Conservation (phyloP, 805 yeast species). For the Starmerella bacillaris region DNA sequence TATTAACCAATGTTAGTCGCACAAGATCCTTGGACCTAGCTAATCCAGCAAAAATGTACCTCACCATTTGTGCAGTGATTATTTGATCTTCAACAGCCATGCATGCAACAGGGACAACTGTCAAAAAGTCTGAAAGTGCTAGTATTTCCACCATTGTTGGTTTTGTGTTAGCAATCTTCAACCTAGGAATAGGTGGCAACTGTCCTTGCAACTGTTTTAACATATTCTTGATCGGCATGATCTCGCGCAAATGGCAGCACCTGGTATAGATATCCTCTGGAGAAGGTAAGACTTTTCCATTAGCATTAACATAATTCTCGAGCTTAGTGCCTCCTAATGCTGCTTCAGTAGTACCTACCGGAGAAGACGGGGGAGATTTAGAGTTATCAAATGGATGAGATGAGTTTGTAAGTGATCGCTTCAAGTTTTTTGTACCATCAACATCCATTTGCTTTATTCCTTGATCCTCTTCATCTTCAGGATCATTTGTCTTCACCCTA, state of each 20-base stretch:
- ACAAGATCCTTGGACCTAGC: conserved; percentile 47
- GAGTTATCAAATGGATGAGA: conserved; percentile 1
- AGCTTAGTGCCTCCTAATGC: background rate
- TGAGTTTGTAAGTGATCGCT: background rate
- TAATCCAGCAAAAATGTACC: conserved; percentile 53
- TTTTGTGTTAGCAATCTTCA: conserved; percentile 66
- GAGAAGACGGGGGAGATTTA: background rate
- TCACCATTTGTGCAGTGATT: conserved; percentile 57
- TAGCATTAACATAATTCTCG: conserved; percentile 2
- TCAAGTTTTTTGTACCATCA: conserved; percentile 6
- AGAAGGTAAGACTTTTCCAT: conserved; percentile 21
- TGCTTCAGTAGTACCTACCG: background rate
- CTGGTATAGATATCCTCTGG: conserved; percentile 70
- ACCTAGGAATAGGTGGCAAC: conserved; percentile 49
- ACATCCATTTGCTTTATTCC: conserved; percentile 4
- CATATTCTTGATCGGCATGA: conserved; percentile 80
- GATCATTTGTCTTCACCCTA: background rate
- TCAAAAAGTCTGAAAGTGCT: conserved; percentile 71
- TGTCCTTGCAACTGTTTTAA: conserved; percentile 63
- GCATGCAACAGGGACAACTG: conserved; percentile 67
- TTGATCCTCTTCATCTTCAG: conserved; percentile 8
- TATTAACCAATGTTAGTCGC: conserved; percentile 61
- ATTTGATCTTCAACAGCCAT: conserved; percentile 64
- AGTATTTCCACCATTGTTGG: conserved; percentile 80
- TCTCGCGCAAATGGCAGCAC: conserved; percentile 84